Percentiles rank a stretch among this genome's conserved stretches.
phyloP scores from a whole-genome alignment of 768 basidiomycete species.

The Lactarius akahatsu region DNA sequence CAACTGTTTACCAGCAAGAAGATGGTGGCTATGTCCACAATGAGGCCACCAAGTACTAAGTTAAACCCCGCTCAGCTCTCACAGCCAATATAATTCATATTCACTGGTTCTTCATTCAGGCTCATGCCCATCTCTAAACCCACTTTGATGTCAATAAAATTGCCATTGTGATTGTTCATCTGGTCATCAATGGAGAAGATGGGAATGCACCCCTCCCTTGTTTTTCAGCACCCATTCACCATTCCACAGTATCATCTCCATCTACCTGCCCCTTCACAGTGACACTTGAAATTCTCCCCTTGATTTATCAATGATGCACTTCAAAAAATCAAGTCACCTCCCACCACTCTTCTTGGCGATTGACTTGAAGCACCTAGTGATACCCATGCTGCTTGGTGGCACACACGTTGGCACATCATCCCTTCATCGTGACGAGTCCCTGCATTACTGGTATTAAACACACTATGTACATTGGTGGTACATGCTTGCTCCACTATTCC shows the following conservation, averaged over 20 bases:
- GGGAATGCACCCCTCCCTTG: conserved; percentile 52
- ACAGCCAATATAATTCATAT: conserved; percentile 13
- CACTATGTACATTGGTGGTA: conserved; percentile 12
- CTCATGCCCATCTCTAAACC: conserved; percentile 63
- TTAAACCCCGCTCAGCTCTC: not conserved
- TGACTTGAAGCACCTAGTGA: conserved; percentile 39
- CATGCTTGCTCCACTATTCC: conserved; percentile 17
- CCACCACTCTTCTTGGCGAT: conserved; percentile 47
- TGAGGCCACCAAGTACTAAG: conserved; percentile 55
- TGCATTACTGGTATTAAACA: conserved; percentile 24
- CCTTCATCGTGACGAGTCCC: conserved; percentile 14
- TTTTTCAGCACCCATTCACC: conserved; percentile 53
- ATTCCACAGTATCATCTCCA: conserved; percentile 52
- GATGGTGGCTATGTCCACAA: conserved; percentile 50
- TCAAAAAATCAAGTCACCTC: conserved; percentile 54
- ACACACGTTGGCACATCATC: conserved; percentile 41
- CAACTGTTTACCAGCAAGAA: conserved; percentile 52
- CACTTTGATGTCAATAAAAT: conserved; percentile 53
- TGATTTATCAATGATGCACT: conserved; percentile 57
- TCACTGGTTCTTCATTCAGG: conserved; percentile 34
- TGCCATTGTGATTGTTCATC: conserved; percentile 55
- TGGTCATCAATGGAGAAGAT: conserved; percentile 52
- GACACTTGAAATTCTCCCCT: conserved; percentile 47
- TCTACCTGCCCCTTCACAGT: conserved; percentile 47
- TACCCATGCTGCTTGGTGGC: conserved; percentile 53